phyloP scores from a whole-genome alignment of 306 rosid genomes.

The Notholithocarpus densiflorus region DNA sequence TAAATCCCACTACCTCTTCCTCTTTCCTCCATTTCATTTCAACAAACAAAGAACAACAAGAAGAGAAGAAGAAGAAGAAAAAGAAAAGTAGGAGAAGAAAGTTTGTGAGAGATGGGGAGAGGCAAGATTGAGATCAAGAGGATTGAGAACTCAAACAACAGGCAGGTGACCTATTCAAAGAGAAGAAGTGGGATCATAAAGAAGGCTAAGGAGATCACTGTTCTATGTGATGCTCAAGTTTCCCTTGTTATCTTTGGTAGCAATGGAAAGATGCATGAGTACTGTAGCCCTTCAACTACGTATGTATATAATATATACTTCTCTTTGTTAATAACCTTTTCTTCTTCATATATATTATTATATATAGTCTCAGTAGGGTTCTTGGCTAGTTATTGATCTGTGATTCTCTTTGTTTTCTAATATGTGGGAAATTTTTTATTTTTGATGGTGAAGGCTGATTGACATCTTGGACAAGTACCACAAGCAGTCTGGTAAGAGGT shows the following conservation, averaged over 20 bases:
- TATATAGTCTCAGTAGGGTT: no score
- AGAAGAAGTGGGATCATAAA: constrained; percentile 77
- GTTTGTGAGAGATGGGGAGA: constrained; percentile 61
- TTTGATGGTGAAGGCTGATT: constrained; percentile 51
- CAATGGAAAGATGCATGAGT: constrained; percentile 69
- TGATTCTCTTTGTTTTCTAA: neutral
- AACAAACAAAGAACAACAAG: constrained; percentile 1
- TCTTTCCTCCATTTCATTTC: constrained; percentile 19
- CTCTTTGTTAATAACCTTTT: neutral
- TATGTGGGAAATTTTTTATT: neutral
- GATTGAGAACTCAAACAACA: constrained; percentile 83
- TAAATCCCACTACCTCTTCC: neutral
- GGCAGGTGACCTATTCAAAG: constrained; percentile 85
- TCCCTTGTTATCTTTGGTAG: constrained; percentile 60
- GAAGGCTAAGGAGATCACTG: constrained; percentile 81
- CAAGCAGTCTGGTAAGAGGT: constrained; percentile 50
- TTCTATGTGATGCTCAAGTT: constrained; percentile 83
- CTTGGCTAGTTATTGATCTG: neutral
- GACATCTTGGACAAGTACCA: constrained; percentile 67
- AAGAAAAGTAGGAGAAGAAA: neutral
- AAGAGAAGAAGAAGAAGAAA: neutral
- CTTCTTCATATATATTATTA: neutral
- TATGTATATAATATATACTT: constrained; percentile 13
- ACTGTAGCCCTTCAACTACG: constrained; percentile 70
- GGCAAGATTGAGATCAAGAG: constrained; percentile 97